Evolutionary conservation across 2,329 filamentous ascomycete species (phyloP).

Genomic region (Diplodia scrobiculata): DNA sequence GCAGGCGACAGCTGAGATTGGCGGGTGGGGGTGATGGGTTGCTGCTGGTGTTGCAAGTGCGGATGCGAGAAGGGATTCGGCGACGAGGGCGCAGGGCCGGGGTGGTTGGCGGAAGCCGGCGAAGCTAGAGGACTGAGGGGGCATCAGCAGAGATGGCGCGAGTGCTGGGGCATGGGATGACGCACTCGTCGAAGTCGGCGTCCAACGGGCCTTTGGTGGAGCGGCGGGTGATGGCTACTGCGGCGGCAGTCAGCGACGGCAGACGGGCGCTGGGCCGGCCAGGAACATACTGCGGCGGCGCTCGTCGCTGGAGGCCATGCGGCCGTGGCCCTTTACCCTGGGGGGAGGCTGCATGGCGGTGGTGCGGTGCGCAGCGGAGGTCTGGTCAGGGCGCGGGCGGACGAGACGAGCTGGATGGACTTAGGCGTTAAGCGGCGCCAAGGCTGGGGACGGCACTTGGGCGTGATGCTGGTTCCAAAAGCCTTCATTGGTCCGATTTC

Average conservation of each 20-base stretch:
- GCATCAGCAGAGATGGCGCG: conserved; percentile 34
- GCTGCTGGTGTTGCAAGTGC: conserved; percentile 27
- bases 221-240: conserved; percentile 64
- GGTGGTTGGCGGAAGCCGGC: conserved; percentile 30
- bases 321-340: conserved; percentile 37
- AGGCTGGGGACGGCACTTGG: background rate
- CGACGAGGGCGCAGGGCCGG: background rate
- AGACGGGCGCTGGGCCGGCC: background rate
- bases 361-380: conserved; percentile 6
- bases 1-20: conserved; percentile 33
- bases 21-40: conserved; percentile 31
- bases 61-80: conserved; percentile 25
- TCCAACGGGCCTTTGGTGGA: conserved; percentile 77
- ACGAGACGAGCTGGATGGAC: background rate
- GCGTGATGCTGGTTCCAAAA: conserved; percentile 6
- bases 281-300: conserved; percentile 36
- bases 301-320: conserved; percentile 38
- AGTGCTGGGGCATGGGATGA: conserved; percentile 33
- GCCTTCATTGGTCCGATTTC: conserved; percentile 17
- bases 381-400: background rate
- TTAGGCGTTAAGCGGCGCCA: conserved; percentile 12
- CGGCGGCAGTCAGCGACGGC: conserved; percentile 24
- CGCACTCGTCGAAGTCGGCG: conserved; percentile 68
- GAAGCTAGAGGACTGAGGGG: conserved; percentile 41
- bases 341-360: conserved; percentile 18